Conservation (phyloP, 345 rosid species). For the Arabidopsis thaliana region DNA sequence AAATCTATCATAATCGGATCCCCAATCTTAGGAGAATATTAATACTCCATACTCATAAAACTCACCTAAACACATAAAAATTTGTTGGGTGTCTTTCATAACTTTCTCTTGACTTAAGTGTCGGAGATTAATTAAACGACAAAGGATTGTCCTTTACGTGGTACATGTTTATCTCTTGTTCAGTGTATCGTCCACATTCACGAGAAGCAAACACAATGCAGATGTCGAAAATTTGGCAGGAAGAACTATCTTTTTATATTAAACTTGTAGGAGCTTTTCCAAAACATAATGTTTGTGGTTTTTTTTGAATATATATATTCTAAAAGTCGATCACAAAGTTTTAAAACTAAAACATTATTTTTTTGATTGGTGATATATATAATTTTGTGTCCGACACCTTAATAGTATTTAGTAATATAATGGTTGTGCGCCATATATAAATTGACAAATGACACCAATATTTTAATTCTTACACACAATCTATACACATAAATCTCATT, state of each 20-base stretch:
- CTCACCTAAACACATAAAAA: not conserved
- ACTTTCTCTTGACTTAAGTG: not conserved
- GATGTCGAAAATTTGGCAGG: not conserved
- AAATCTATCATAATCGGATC: too few species aligned
- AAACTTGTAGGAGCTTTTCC: not conserved
- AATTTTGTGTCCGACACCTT: not conserved
- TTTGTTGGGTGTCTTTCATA: too few species aligned
- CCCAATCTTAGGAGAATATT: not conserved
- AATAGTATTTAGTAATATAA: constrained; percentile 13
- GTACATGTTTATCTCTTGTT: not conserved
- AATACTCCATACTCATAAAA: not conserved
- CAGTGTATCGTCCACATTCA: too few species aligned
- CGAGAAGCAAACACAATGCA: not conserved
- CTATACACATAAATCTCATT: constrained; percentile 11
- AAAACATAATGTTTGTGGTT: not conserved
- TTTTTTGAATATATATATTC: not conserved
- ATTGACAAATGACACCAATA: constrained; percentile 7
- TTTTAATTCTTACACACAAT: constrained; percentile 1
- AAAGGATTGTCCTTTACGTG: not conserved
- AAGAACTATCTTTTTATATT: not conserved
- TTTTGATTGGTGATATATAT: not conserved
- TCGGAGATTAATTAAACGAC: not conserved
- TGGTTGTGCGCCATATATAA: not conserved
- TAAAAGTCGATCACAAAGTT: not conserved
- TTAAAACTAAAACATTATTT: not conserved